These are phyloP conservation scores for Botryotinia convoluta DNA, from an alignment of 2,329 filamentous ascomycete genomes.

Conservation along the genomic window DNA sequence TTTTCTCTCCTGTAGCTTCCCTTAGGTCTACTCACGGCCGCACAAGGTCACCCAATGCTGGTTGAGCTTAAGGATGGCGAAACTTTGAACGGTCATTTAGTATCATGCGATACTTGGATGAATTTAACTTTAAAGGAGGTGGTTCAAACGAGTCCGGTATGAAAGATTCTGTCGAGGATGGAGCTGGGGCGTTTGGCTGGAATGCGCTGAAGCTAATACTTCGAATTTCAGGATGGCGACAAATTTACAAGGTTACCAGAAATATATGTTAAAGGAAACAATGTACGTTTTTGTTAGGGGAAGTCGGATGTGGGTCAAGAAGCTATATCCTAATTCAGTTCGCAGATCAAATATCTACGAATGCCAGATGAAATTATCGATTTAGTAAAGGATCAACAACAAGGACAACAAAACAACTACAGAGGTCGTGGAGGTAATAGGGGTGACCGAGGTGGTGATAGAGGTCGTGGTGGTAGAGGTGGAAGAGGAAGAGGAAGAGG, in stretches of 20 bases:
- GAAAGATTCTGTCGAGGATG: slow-evolving; percentile 28
- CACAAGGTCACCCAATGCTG: slow-evolving; percentile 96
- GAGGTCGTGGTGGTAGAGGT: slow-evolving; percentile 36
- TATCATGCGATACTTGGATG: slow-evolving; percentile 99
- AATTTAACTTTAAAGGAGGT: slow-evolving; percentile 97
- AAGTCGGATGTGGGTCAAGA: accelerated
- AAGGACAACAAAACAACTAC: slow-evolving; percentile 45
- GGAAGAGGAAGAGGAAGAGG: slow-evolving; percentile 29
- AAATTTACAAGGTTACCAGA: slow-evolving; percentile 90
- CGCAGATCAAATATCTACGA: slow-evolving; percentile 89
- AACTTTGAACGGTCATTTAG: slow-evolving; percentile 92
- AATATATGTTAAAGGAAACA: slow-evolving; percentile 96
- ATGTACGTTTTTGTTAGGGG: slow-evolving; percentile 54
- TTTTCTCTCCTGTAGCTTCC: slow-evolving; percentile 50
- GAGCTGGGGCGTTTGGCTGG: neutral
- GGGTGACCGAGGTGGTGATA: slow-evolving; percentile 47
- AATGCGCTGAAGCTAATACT: slow-evolving; percentile 16
- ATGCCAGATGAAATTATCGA: slow-evolving; percentile 97
- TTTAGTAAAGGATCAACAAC: slow-evolving; percentile 83
- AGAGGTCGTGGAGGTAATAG: slow-evolving; percentile 64
- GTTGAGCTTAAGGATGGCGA: slow-evolving; percentile 98
- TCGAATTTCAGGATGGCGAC: slow-evolving; percentile 68
- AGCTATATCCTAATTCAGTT: slow-evolving; percentile 19
- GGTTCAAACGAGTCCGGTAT: slow-evolving; percentile 84
- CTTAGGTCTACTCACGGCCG: slow-evolving; percentile 84